Conservation (phyloP, 2,329 filamentous ascomycete genomes). For the Domatiomyces catenatus region DNA sequence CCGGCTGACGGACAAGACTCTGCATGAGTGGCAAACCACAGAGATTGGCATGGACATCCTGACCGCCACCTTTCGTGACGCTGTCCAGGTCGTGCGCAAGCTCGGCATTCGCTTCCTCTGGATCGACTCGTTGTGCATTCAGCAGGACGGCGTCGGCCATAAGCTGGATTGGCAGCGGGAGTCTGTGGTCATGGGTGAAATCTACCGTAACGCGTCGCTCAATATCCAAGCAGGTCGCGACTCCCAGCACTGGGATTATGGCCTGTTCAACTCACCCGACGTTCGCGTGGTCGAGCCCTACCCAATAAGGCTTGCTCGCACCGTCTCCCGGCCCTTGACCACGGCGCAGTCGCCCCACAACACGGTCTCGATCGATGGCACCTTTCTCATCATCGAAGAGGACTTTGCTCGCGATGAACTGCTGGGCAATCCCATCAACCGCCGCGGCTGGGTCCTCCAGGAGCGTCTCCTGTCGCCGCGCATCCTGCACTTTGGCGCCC, state of each 20-base stretch:
- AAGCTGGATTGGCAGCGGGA: slow-evolving; percentile 17
- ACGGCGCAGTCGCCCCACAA: too few species aligned
- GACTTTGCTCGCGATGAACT: slow-evolving; percentile 1
- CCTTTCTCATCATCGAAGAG: neutral
- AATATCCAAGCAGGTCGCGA: slow-evolving; percentile 1
- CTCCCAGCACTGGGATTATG: neutral
- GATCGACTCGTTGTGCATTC: slow-evolving; percentile 14
- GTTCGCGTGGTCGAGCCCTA: neutral
- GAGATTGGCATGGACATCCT: neutral
- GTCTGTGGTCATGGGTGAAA: slow-evolving; percentile 13
- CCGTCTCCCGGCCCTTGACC: neutral
- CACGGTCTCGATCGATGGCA: neutral
- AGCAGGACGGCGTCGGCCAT: slow-evolving; percentile 4
- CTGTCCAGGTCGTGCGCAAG: slow-evolving; percentile 7
- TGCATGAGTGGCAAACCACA: neutral
- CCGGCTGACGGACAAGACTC: neutral
- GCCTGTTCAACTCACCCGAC: neutral
- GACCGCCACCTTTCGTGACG: slow-evolving; percentile 8
- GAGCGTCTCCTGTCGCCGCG: slow-evolving; percentile 8
- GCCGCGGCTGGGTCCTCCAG: slow-evolving; percentile 8
- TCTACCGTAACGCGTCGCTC: slow-evolving; percentile 1
- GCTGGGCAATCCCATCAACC: slow-evolving; percentile 2
- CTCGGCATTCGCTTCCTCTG: slow-evolving; percentile 11
- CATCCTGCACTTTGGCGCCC: slow-evolving; percentile 5
- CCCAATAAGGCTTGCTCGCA: neutral